Evolutionary conservation across 1,139 yeast species (phyloP).

Genomic region (Kluyveromyces sp.): DNA sequence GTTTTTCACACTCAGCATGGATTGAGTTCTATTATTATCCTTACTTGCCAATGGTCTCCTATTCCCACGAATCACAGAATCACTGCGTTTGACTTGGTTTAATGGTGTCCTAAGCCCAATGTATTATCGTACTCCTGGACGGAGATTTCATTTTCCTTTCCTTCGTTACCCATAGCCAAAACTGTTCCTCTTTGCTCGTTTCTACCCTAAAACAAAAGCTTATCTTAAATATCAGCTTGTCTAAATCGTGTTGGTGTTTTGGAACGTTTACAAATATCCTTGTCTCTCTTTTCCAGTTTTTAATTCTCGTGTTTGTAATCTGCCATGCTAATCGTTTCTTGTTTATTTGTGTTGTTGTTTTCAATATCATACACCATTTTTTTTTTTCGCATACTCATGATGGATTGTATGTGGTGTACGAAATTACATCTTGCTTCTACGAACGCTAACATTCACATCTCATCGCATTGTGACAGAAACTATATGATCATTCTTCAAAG

Average conservation of each 20-base stretch:
- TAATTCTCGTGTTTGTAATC: too few species aligned
- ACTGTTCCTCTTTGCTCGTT: background rate
- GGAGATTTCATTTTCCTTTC: slow-evolving; percentile 20
- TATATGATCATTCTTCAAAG: too few species aligned
- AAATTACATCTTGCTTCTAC: background rate
- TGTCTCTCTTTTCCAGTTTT: too few species aligned
- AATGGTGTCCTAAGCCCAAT: slow-evolving; percentile 20
- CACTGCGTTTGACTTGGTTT: slow-evolving; percentile 19
- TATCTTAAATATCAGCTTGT: too few species aligned
- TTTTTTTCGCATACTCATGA: too few species aligned
- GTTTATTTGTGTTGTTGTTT: background rate
- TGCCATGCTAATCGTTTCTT: background rate
- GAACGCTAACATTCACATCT: background rate
- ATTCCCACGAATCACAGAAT: slow-evolving; percentile 13
- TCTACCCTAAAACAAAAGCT: too few species aligned
- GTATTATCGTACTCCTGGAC: slow-evolving; percentile 4
- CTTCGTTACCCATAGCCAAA: slow-evolving; percentile 7
- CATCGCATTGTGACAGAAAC: too few species aligned
- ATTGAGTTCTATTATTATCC: slow-evolving; percentile 20
- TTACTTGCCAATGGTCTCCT: slow-evolving; percentile 28
- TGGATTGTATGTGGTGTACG: slow-evolving; percentile 2
- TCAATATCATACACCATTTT: too few species aligned
- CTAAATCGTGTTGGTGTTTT: too few species aligned
- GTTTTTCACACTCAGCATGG: slow-evolving; percentile 1
- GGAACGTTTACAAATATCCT: too few species aligned